phyloP scores from a whole-genome alignment of 768 basidiomycete genomes.

The Xerocomellus chrysenteron region DNA sequence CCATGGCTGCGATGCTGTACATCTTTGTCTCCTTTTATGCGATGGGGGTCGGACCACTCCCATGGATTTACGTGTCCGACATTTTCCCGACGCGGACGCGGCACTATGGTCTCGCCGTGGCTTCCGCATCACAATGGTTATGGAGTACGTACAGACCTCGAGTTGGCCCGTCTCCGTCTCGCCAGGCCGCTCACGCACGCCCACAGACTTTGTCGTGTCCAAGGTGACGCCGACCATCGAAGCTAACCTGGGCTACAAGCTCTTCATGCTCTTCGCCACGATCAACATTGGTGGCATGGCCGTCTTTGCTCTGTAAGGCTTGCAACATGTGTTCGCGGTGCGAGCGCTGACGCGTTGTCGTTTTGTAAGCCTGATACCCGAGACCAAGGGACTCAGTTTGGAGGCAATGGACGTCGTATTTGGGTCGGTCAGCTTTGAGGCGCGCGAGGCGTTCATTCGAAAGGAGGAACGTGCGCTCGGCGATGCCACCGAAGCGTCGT shows the following conservation, averaged over 20 bases:
- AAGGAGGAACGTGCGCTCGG: conserved; percentile 39
- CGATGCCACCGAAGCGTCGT: neutral
- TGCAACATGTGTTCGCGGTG: neutral
- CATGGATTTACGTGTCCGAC: conserved; percentile 71
- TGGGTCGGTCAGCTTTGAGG: conserved; percentile 54
- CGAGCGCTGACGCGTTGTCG: neutral
- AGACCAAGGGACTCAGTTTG: conserved; percentile 57
- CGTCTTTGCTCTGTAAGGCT: conserved; percentile 57
- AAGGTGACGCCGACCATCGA: conserved; percentile 69
- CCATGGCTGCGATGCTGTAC: conserved; percentile 85
- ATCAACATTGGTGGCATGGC: conserved; percentile 74
- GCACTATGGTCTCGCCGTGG: conserved; percentile 75
- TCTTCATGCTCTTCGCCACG: conserved; percentile 75
- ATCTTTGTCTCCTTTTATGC: conserved; percentile 88
- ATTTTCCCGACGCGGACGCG: conserved; percentile 86
- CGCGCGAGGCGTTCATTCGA: conserved; percentile 53
- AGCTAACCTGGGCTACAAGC: conserved; percentile 63
- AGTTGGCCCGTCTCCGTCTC: neutral
- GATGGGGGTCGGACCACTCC: conserved; percentile 81
- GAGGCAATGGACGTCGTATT: conserved; percentile 60
- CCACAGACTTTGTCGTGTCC: conserved; percentile 64
- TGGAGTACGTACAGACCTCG: conserved; percentile 52
- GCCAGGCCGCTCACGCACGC: neutral
- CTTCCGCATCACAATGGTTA: conserved; percentile 79
- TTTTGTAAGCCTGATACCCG: conserved; percentile 49